A percentile compares a stretch with the other conserved stretches of the same genome.
Conservation (phyloP, 192 early-diverging fungal genomes). For the Gonapodya prolifera region DNA sequence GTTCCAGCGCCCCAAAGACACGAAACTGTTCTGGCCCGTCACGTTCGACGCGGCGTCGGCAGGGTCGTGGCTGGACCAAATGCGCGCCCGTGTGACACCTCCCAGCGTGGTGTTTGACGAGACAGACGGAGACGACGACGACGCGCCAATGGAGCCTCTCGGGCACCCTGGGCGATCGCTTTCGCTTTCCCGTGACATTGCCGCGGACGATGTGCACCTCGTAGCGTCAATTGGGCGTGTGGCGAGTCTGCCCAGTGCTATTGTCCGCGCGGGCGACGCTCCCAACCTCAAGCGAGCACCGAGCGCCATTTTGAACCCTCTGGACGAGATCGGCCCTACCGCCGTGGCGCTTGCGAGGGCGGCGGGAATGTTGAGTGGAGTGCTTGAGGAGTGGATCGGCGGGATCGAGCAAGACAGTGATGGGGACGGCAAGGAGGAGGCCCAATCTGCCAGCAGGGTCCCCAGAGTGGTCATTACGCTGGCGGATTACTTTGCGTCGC, state of each 20-base stretch:
- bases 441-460: neutral
- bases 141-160: neutral
- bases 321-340: neutral
- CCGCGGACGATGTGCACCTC: neutral
- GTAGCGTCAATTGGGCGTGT: neutral
- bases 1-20: neutral
- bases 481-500: neutral
- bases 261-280: neutral
- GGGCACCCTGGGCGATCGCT: neutral
- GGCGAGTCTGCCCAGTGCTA: neutral
- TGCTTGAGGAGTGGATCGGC: neutral
- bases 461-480: neutral
- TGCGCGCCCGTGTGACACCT: no score
- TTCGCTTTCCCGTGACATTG: neutral
- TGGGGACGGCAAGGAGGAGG: neutral
- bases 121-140: neutral
- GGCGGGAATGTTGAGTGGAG: neutral
- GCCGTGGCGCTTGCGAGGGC: neutral
- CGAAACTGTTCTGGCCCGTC: neutral
- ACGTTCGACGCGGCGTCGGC: neutral
- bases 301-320: neutral
- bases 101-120: neutral
- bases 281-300: neutral
- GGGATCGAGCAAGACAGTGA: neutral
- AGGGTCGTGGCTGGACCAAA: no score